Percentiles rank a stretch among this genome's conserved stretches.
Conservation (phyloP, 2,329 filamentous ascomycete species). For the Emmonsiellopsis sp. region DNA sequence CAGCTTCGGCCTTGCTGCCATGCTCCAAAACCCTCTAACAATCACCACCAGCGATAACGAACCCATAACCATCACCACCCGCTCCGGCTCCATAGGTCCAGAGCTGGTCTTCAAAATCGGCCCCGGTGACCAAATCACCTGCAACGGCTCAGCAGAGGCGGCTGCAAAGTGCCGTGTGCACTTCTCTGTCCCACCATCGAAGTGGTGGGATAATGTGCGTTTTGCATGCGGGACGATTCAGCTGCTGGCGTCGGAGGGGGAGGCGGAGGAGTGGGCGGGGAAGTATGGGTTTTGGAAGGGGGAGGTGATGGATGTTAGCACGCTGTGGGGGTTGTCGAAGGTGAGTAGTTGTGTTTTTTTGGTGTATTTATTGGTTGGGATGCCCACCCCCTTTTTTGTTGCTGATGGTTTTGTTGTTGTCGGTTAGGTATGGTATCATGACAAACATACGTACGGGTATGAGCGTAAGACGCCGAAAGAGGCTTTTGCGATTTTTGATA, state of each 20-base stretch:
- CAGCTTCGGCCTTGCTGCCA: conserved; percentile 1
- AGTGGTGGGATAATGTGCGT: conserved; percentile 3
- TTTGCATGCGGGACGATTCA: conserved; percentile 3
- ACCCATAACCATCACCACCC: not conserved
- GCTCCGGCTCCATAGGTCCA: conserved; percentile 1
- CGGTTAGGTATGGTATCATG: conserved; percentile 3
- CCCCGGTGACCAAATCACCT: not conserved
- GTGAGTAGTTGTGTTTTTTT: not conserved
- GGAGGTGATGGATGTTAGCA: not conserved
- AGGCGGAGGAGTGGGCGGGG: conserved; percentile 2
- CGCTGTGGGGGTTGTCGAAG: conserved; percentile 2
- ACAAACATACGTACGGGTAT: conserved; percentile 5
- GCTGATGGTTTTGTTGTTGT: not conserved
- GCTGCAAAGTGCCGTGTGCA: not conserved
- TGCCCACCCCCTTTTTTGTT: not conserved
- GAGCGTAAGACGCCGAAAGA: not conserved
- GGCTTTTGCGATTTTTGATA: not conserved
- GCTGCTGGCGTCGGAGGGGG: not conserved
- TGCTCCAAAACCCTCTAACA: not conserved
- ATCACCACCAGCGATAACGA: not conserved
- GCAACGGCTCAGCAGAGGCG: not conserved
- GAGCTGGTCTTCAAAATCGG: not conserved
- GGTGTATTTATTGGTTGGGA: not conserved
- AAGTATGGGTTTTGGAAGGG: conserved; percentile 1
- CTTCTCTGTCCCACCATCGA: conserved; percentile 1